Evolutionary conservation across 495 filamentous ascomycete species (phyloP).

Genomic region (Podospora fimiseda): DNA sequence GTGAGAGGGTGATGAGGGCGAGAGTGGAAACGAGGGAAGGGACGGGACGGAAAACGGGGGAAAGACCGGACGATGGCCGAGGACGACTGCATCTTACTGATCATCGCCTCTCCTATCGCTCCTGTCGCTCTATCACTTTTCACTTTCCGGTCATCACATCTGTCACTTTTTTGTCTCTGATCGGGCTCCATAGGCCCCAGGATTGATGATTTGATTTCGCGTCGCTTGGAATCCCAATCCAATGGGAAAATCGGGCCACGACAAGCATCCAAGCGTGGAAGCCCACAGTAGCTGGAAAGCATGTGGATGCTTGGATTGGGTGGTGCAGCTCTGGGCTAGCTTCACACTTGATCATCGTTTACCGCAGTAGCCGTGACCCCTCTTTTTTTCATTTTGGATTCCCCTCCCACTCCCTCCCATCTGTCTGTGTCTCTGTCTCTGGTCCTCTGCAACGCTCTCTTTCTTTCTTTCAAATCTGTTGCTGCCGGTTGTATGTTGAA

Average conservation of each 20-base stretch:
- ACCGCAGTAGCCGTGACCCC: not conserved
- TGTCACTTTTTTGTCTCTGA: not conserved
- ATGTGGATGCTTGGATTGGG: not conserved
- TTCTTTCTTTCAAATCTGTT: no score
- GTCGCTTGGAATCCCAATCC: not conserved
- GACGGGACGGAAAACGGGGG: not conserved
- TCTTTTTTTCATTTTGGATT: not conserved
- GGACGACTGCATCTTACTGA: no score
- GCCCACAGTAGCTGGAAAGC: not conserved
- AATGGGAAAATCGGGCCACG: not conserved
- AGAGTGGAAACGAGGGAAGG: not conserved
- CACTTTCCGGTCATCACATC: no score
- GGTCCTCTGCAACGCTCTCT: no score
- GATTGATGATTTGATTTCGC: no score
- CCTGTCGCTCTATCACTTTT: no score
- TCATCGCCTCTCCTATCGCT: no score
- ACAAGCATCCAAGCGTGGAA: not conserved
- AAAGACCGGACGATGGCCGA: not conserved
- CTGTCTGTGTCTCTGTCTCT: no score
- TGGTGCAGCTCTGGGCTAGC: not conserved
- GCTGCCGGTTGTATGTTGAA: not conserved
- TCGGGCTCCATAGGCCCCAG: no score
- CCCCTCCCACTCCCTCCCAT: not conserved
- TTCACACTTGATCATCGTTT: not conserved
- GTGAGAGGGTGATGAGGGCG: not conserved